Base-by-base conservation (phyloP, 805 yeast species). In the Schwanniomyces vanrijiae region DNA sequence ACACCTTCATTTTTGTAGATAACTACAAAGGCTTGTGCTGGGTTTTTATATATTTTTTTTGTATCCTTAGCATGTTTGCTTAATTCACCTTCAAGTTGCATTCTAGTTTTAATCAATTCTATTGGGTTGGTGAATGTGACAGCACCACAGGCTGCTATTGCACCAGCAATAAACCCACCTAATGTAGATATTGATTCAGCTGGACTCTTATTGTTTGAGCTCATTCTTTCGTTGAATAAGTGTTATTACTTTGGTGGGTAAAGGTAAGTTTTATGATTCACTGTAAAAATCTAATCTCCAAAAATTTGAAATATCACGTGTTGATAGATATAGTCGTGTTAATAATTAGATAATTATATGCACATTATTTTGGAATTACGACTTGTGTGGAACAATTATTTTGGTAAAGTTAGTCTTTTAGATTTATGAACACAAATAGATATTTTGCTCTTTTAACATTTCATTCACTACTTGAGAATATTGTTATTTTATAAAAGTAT, bases 91-190 rank as follows among this genome's bases (percentile, higher is more conserved):
- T 94, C 97, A 40, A 94, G 74, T 66, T 94, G 99, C 96, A 92
- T 88, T 70, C 98, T 76, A 7, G 96, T 94, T 71, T 94, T 94
- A 56, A 92, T 90, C 51, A 94, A 75, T 67, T 94, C 99, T 52
- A 94, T 86, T 5, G 99, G 99, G 64, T 94, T 94, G 3, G 98
- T 91, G 62, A 92, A 84, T 0, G 97, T 92, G 39, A 94, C 99
- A 0, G 99, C 98, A 45, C 96, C 94, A 73, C 98, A 91, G 2
- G 98, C 97, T 2, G 99, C 99, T 13, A 87, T 48, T 7, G 94
- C 96, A 46, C 97, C 97, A 3, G 97, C 96, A 4, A 84, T 59
- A 58, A 91, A 90, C 1, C 96, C 95, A 18, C 95, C 95, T 10
- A 75, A 54, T 3, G 88, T 82, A 34, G 84, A 76, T 18, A 86